These are phyloP conservation scores for Baorangia bicolor DNA, from an alignment of 768 basidiomycete species.

Conservation along the genomic window DNA sequence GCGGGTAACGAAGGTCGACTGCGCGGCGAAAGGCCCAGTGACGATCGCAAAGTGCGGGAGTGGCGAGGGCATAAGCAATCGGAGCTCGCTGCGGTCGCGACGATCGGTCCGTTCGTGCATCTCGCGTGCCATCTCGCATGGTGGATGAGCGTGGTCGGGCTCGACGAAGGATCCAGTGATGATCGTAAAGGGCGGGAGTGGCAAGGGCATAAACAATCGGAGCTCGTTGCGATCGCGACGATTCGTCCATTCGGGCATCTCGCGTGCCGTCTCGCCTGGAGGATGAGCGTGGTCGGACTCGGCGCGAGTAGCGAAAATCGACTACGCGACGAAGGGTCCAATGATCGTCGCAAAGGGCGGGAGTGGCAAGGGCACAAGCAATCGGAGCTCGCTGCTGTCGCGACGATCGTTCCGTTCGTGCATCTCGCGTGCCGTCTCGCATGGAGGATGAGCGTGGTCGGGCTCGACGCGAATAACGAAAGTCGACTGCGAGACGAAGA, in stretches of 20 bases:
- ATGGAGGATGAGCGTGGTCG: neutral
- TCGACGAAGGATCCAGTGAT: too few relatives aligned
- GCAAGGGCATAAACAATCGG: too few relatives aligned
- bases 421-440: slow-evolving; percentile 7
- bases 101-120: neutral
- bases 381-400: neutral
- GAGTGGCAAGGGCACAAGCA: too few relatives aligned
- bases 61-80: neutral
- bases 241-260: too few relatives aligned
- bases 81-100: neutral
- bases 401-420: neutral
- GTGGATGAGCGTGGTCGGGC: too few relatives aligned
- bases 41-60: neutral
- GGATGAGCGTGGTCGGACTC: too few relatives aligned
- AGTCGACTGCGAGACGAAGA: neutral
- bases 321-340: too few relatives aligned
- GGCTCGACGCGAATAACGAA: neutral
- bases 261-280: too few relatives aligned
- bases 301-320: too few relatives aligned
- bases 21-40: neutral
- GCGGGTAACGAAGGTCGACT: neutral
- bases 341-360: neutral
- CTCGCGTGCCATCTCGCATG: neutral
- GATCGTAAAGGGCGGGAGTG: too few relatives aligned
- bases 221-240: too few relatives aligned